Evolutionary conservation across 2,329 filamentous ascomycete species (phyloP).

Genomic region (Sporothrix phasma): DNA sequence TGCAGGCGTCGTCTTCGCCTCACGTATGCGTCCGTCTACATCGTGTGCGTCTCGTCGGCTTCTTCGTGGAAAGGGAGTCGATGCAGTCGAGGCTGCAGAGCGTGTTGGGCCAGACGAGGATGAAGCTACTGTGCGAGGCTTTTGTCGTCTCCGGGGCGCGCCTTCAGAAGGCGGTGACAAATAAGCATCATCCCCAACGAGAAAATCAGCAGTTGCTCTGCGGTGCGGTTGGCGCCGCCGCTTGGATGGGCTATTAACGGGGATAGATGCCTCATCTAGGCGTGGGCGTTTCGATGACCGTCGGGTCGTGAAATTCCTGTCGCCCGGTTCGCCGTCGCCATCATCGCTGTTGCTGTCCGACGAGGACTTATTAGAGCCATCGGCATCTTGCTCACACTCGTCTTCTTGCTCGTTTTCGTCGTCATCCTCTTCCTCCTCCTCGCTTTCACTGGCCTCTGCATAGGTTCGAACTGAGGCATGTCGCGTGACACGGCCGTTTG

Average conservation of each 20-base stretch:
- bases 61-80: not conserved
- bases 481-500: conserved; percentile 12
- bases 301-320: conserved; percentile 4
- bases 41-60: not conserved
- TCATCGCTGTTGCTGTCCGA: not conserved
- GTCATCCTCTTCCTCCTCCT: conserved; percentile 7
- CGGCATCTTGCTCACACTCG: not conserved
- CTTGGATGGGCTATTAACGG: not conserved
- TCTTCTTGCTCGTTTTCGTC: not conserved
- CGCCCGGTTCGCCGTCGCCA: not conserved
- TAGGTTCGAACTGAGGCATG: conserved; percentile 9
- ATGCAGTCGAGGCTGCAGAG: not conserved
- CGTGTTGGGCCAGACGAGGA: not conserved
- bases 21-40: not conserved
- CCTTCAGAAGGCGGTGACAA: conserved; percentile 13
- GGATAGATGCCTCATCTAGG: not conserved
- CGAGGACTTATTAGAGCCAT: not conserved
- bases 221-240: conserved; percentile 10
- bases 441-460: conserved; percentile 5
- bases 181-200: not conserved
- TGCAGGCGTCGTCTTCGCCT: not conserved
- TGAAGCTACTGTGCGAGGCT: not conserved
- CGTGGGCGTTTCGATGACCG: not conserved
- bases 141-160: not conserved
- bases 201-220: not conserved